A percentile compares a stretch with the other conserved stretches of the same genome.
Conservation (phyloP, 805 yeast genomes). For the Barnettozyma vustinii region DNA sequence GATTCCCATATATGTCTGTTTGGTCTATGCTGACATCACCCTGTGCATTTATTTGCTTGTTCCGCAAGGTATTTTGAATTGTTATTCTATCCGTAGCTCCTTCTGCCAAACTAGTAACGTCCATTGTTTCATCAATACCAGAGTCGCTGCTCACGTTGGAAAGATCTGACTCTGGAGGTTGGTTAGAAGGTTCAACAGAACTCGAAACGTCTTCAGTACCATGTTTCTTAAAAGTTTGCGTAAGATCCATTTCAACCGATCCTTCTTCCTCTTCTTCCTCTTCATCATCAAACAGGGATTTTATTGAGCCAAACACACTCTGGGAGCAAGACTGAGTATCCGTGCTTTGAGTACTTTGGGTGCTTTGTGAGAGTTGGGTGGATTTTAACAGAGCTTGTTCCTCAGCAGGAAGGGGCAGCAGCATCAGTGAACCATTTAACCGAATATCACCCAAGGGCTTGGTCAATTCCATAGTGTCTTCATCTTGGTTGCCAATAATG, state of each 20-base stretch:
- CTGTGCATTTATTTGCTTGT: conserved; percentile 9
- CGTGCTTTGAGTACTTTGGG: background rate
- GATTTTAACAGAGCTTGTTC: conserved; percentile 2
- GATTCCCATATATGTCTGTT: conserved; percentile 11
- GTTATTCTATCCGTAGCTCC: conserved; percentile 16
- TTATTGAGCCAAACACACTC: conserved; percentile 25
- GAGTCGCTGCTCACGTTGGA: conserved; percentile 3
- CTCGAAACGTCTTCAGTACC: background rate
- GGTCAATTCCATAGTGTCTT: conserved; percentile 25
- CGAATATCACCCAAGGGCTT: conserved; percentile 21
- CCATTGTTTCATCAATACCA: conserved; percentile 19
- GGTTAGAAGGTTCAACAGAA: background rate
- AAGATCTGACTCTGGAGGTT: background rate
- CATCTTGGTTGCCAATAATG: conserved; percentile 12
- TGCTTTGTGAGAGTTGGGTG: conserved; percentile 3
- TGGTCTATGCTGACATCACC: conserved; percentile 17
- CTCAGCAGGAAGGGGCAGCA: background rate
- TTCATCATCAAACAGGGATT: conserved; percentile 21
- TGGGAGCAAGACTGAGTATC: conserved; percentile 8
- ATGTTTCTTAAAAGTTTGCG: conserved; percentile 15
- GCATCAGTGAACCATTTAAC: background rate
- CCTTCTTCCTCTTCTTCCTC: conserved; percentile 14
- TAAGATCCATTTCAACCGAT: conserved; percentile 23
- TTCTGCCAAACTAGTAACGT: conserved; percentile 12
- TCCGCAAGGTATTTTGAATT: conserved; percentile 17